phyloP scores from a whole-genome alignment of 2,329 filamentous ascomycete genomes.

The Lomentospora prolificans region DNA sequence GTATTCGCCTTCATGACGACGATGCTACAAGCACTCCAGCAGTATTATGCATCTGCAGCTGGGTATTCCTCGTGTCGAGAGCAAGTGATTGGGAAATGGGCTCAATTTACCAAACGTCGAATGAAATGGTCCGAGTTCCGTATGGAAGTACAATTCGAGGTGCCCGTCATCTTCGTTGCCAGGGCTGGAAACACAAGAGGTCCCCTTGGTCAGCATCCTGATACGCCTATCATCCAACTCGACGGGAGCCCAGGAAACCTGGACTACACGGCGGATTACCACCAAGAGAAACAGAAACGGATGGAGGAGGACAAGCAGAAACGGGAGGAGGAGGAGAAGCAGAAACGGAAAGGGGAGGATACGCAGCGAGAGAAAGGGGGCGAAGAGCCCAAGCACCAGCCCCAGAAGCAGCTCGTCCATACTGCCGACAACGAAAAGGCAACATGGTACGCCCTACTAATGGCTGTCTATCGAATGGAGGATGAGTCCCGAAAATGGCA shows the following conservation, averaged over 20 bases:
- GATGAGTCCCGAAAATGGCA: constrained; percentile 37
- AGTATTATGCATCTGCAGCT: constrained; percentile 39
- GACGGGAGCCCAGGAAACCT: not conserved
- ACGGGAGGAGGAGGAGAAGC: too few relatives aligned
- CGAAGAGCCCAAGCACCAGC: not conserved
- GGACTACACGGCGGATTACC: not conserved
- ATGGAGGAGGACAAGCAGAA: too few relatives aligned
- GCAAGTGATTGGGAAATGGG: constrained; percentile 38
- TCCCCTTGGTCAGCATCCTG: constrained; percentile 16
- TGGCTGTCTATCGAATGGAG: constrained; percentile 40
- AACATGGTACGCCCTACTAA: constrained; percentile 43
- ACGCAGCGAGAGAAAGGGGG: not conserved
- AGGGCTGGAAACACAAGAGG: constrained; percentile 29
- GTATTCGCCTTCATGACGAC: constrained; percentile 35
- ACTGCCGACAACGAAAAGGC: constrained; percentile 48
- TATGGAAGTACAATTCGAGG: constrained; percentile 38
- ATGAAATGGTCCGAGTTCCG: constrained; percentile 34
- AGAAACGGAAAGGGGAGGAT: too few relatives aligned
- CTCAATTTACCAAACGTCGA: constrained; percentile 26
- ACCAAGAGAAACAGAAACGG: too few relatives aligned
- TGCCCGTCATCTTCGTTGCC: constrained; percentile 41
- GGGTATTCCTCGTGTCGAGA: constrained; percentile 38
- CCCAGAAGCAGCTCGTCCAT: constrained; percentile 30
- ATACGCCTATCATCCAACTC: not conserved
- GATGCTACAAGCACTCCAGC: constrained; percentile 37